phyloP scores from a whole-genome alignment of 164 flowering plant species.

The Buxus sempervirens region DNA sequence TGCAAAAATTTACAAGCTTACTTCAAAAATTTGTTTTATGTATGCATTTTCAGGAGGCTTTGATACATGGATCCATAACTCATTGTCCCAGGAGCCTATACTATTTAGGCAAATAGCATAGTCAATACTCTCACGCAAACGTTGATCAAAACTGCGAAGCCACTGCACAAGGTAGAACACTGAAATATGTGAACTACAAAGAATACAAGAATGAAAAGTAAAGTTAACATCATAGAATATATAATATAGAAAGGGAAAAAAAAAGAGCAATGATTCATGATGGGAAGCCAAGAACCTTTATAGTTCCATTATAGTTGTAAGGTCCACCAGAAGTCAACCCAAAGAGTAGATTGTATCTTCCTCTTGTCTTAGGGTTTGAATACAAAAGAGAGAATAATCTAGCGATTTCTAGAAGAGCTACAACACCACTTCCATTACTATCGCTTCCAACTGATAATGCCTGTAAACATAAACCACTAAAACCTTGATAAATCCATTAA shows the following conservation, averaged over 20 bases:
- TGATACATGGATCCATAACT: conserved; percentile 85
- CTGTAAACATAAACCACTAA: conserved; percentile 31
- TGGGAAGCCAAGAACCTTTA: conserved; percentile 48
- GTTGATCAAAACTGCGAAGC: conserved; percentile 93
- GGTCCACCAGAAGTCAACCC: conserved; percentile 98
- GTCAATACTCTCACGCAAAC: conserved; percentile 91
- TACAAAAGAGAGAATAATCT: conserved; percentile 85
- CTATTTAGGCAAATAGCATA: conserved; percentile 97
- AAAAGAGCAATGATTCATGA: neutral
- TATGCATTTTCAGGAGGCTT: conserved; percentile 98
- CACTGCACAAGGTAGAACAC: conserved; percentile 45
- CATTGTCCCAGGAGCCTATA: conserved; percentile 70
- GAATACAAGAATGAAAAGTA: conserved; percentile 10
- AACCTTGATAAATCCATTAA: conserved; percentile 4
- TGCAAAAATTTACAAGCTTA: conserved; percentile 21
- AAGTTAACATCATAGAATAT: neutral
- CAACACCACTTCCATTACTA: conserved; percentile 98
- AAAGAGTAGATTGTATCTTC: conserved; percentile 88
- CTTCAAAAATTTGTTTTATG: conserved; percentile 86
- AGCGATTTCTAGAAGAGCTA: conserved; percentile 89
- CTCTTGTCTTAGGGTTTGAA: conserved; percentile 93
- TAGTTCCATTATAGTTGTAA: conserved; percentile 95
- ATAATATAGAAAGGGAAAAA: neutral
- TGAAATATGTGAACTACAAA: conserved; percentile 3
- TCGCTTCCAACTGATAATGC: conserved; percentile 94